These are phyloP conservation scores for Capsicum rhomboideum DNA, from an alignment of 257 asterid species.

Conservation along the genomic window DNA sequence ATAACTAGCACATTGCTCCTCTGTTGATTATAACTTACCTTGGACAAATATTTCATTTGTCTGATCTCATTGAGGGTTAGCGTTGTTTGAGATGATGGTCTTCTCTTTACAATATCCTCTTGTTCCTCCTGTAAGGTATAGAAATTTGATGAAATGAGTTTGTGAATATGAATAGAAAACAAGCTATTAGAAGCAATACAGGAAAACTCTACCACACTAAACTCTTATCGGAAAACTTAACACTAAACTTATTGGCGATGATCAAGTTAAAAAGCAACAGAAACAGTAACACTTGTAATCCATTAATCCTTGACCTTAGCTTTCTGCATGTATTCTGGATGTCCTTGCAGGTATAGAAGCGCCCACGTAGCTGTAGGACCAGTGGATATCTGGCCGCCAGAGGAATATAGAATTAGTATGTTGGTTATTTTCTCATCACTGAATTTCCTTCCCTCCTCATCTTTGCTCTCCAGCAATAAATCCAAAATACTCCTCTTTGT, in stretches of 20 bases:
- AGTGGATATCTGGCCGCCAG: neutral
- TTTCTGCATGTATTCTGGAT: neutral
- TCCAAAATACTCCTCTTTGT: neutral
- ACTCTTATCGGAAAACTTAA: neutral
- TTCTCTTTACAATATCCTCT: constrained; percentile 8
- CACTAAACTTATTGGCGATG: neutral
- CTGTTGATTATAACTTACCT: neutral
- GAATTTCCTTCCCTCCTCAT: neutral
- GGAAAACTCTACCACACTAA: neutral
- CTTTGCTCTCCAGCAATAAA: neutral
- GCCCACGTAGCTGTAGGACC: neutral
- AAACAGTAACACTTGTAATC: neutral
- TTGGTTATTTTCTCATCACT: neutral
- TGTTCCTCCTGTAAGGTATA: constrained; percentile 5
- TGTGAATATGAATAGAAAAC: neutral
- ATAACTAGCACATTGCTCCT: neutral
- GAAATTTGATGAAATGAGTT: neutral
- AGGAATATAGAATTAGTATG: neutral
- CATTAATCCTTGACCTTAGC: neutral
- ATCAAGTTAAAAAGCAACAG: neutral
- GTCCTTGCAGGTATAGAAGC: neutral
- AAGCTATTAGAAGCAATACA: neutral
- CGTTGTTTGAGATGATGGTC: neutral
- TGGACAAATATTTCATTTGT: constrained; percentile 10
- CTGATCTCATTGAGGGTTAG: constrained; percentile 1